Percentiles rank a stretch among this genome's conserved stretches.
phyloP scores from a whole-genome alignment of 2,329 filamentous ascomycete species.

The Berkeleyomyces rouxiae region DNA sequence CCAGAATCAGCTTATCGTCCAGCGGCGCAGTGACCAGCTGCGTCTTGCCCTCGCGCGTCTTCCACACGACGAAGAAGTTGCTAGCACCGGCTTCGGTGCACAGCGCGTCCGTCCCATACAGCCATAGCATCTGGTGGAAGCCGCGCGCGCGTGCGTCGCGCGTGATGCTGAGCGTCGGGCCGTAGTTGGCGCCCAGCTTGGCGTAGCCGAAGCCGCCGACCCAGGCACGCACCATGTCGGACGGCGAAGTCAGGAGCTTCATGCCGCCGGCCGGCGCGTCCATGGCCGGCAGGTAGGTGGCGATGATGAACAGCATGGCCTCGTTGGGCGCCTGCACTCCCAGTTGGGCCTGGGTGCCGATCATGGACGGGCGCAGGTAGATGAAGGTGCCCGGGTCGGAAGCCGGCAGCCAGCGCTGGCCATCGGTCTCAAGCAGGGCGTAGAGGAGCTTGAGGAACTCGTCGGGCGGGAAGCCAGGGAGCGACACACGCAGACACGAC shows the following conservation, averaged over 20 bases:
- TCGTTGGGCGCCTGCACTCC: conserved; percentile 66
- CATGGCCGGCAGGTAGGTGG: conserved; percentile 42
- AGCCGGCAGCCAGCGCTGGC: conserved; percentile 62
- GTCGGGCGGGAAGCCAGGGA: conserved; percentile 54
- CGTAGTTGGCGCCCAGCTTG: conserved; percentile 89
- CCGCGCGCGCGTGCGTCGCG: conserved; percentile 55
- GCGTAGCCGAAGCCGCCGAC: conserved; percentile 83
- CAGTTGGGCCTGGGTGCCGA: conserved; percentile 64
- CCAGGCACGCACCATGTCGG: conserved; percentile 82
- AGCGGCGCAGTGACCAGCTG: conserved; percentile 73
- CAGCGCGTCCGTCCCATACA: conserved; percentile 59
- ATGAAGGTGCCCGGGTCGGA: conserved; percentile 53
- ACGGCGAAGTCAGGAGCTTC: conserved; percentile 59
- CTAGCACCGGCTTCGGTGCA: conserved; percentile 85
- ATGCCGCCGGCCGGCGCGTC: conserved; percentile 39
- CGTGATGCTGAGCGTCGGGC: conserved; percentile 64
- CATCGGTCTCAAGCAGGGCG: conserved; percentile 55
- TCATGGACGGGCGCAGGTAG: conserved; percentile 76
- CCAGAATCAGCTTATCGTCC: conserved; percentile 67
- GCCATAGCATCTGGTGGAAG: conserved; percentile 85
- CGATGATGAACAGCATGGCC: conserved; percentile 78
- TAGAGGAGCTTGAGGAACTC: conserved; percentile 61
- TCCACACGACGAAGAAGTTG: conserved; percentile 84
- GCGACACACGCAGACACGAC: conserved; percentile 48
- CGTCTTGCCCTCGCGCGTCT: conserved; percentile 39